These are phyloP conservation scores for Ajuga chamaepitys DNA, from an alignment of 257 asterid genomes.

Conservation along the genomic window DNA sequence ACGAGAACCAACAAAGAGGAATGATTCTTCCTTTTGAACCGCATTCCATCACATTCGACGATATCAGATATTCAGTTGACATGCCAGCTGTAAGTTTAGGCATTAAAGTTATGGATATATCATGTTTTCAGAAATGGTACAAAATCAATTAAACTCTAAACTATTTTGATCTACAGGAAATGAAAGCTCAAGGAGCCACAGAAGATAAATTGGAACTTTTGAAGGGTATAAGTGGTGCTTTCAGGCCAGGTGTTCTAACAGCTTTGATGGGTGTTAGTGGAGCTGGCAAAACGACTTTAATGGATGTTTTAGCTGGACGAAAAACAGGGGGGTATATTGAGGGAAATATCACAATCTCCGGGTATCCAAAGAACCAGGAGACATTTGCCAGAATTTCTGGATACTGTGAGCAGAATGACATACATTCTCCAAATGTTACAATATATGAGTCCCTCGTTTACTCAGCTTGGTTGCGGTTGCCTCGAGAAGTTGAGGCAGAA, in stretches of 20 bases:
- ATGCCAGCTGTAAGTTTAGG: constrained; percentile 63
- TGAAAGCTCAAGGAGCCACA: constrained; percentile 38
- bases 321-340: constrained; percentile 56
- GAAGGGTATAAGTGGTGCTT: constrained; percentile 45
- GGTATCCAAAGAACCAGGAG: constrained; percentile 35
- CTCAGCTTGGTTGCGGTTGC: constrained; percentile 48
- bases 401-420: constrained; percentile 29
- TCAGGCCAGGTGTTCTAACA: constrained; percentile 52
- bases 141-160: neutral
- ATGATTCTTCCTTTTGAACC: constrained; percentile 94
- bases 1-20: constrained; percentile 38
- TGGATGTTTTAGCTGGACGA: constrained; percentile 56
- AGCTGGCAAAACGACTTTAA: constrained; percentile 54
- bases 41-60: constrained; percentile 69
- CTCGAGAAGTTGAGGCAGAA: constrained; percentile 32
- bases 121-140: too few species aligned
- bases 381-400: constrained; percentile 30
- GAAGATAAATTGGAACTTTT: constrained; percentile 36
- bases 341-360: constrained; percentile 43
- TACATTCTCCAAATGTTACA: constrained; percentile 27
- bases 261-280: constrained; percentile 67
- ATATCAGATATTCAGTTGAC: constrained; percentile 66
- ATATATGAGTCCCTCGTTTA: constrained; percentile 28
- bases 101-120: neutral
- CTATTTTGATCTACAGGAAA: constrained; percentile 24